Percentiles rank a stretch among this genome's conserved stretches.
Evolutionary conservation across 2,329 filamentous ascomycete genomes (phyloP).

Genomic region (Capronia epimyces): DNA sequence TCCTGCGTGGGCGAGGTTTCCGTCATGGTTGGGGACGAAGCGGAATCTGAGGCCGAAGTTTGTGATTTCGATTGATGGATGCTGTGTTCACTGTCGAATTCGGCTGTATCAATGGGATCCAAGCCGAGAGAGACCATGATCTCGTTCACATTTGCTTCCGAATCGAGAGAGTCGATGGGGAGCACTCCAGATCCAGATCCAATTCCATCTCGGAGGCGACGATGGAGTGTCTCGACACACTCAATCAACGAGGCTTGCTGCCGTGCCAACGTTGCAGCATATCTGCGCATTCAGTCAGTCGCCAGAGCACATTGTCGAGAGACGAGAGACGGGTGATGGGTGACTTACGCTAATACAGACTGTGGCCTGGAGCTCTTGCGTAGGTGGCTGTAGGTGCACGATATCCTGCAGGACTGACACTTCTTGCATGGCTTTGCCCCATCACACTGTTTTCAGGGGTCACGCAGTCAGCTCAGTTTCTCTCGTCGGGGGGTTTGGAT

Average conservation of each 20-base stretch:
- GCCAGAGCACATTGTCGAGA: not conserved
- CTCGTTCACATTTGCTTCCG: not conserved
- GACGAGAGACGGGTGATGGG: not conserved
- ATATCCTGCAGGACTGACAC: not conserved
- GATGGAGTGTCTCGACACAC: not conserved
- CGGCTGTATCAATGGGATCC: not conserved
- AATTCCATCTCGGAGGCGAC: not conserved
- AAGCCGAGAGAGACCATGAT: not conserved
- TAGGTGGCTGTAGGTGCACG: not conserved
- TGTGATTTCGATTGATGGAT: not conserved
- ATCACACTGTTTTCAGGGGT: not conserved
- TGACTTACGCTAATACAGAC: not conserved
- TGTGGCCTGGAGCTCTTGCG: not conserved
- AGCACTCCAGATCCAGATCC: not conserved
- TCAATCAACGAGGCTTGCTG: not conserved
- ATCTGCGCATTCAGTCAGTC: not conserved
- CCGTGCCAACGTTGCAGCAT: constrained; percentile 1
- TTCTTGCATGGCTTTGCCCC: not conserved
- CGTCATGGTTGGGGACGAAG: not conserved
- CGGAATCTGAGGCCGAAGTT: not conserved
- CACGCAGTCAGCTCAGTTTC: not conserved
- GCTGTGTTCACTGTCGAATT: not conserved
- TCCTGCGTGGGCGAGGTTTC: not conserved
- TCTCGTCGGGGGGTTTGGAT: too few relatives aligned
- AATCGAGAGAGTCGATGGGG: not conserved